These are phyloP conservation scores for Quercus wislizeni DNA, from an alignment of 306 rosid species.

Conservation along the genomic window DNA sequence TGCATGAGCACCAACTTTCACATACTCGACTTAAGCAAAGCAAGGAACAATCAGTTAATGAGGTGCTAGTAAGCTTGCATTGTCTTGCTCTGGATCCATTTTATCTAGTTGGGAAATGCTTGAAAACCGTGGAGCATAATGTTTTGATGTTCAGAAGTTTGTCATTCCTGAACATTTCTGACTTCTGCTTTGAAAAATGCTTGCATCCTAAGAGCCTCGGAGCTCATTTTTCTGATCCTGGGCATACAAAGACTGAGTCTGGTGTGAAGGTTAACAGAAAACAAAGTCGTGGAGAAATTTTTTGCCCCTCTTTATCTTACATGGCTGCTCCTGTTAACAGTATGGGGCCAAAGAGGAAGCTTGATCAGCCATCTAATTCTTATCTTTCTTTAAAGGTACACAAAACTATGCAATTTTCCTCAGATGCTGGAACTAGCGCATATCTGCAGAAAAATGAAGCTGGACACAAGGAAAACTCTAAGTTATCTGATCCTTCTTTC, in stretches of 20 bases:
- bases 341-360: slow-evolving; percentile 29
- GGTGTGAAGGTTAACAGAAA: not conserved
- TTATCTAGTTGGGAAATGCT: slow-evolving; percentile 5
- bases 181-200: not conserved
- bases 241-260: slow-evolving; percentile 1
- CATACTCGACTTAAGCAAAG: not conserved
- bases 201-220: not conserved
- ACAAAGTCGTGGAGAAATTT: not conserved
- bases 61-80: not conserved
- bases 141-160: slow-evolving; percentile 10
- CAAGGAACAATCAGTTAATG: slow-evolving; percentile 9
- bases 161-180: slow-evolving; percentile 4
- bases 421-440: not conserved
- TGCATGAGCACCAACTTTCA: slow-evolving; percentile 15
- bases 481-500: not conserved
- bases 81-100: slow-evolving; percentile 19
- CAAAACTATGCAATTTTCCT: not conserved
- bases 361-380: slow-evolving; percentile 4
- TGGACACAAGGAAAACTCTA: not conserved
- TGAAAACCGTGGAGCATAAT: not conserved
- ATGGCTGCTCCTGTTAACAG: slow-evolving; percentile 4
- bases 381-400: slow-evolving; percentile 6
- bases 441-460: not conserved
- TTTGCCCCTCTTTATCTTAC: slow-evolving; percentile 8
- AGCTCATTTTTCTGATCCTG: slow-evolving; percentile 1